Evolutionary conservation across 2,329 filamentous ascomycete species (phyloP).

Genomic region (Zalaria sp.): DNA sequence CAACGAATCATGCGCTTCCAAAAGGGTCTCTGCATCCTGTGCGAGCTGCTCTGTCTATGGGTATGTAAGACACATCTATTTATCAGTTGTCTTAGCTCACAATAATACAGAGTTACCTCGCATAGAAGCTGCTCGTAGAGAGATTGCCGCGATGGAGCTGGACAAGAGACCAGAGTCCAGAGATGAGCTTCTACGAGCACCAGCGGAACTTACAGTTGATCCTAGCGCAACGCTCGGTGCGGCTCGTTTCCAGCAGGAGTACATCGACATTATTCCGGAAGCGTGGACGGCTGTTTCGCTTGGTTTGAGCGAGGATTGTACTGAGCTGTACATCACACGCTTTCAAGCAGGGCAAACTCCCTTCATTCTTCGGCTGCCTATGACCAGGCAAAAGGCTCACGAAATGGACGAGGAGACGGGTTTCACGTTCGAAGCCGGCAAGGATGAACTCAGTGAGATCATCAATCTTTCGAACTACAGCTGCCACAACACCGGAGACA

Average conservation of each 20-base stretch:
- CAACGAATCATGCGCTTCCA: slow-evolving; percentile 15
- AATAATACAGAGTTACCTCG: slow-evolving; percentile 2
- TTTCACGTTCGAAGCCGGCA: slow-evolving; percentile 73
- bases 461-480: slow-evolving; percentile 70
- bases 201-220: not conserved
- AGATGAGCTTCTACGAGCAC: not conserved
- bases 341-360: slow-evolving; percentile 62
- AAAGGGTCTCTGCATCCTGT: slow-evolving; percentile 22
- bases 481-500: slow-evolving; percentile 60
- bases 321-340: slow-evolving; percentile 82
- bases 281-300: slow-evolving; percentile 80
- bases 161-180: not conserved
- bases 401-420: slow-evolving; percentile 44
- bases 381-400: slow-evolving; percentile 67
- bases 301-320: slow-evolving; percentile 64
- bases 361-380: slow-evolving; percentile 74
- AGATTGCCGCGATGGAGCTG: slow-evolving; percentile 1
- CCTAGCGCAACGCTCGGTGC: slow-evolving; percentile 10
- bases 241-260: slow-evolving; percentile 57
- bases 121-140: slow-evolving; percentile 3
- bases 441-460: slow-evolving; percentile 67
- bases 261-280: slow-evolving; percentile 70
- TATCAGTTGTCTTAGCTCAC: not conserved
- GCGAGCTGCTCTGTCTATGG: slow-evolving; percentile 24
- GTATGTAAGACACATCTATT: slow-evolving; percentile 9